phyloP scores from a whole-genome alignment of 768 basidiomycete species.

The Tricholoma saponaceum region DNA sequence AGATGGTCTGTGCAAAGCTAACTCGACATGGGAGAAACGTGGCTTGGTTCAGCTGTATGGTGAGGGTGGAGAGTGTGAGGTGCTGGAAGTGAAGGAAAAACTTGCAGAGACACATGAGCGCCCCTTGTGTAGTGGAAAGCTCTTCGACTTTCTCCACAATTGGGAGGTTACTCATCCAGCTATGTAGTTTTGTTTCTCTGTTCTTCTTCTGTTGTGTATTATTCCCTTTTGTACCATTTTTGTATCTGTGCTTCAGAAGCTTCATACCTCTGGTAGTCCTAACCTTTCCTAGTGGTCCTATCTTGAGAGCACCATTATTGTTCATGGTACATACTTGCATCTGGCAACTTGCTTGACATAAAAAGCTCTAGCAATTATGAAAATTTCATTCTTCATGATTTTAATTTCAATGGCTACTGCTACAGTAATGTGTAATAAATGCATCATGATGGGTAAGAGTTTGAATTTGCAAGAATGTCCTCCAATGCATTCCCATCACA shows the following conservation, averaged over 20 bases:
- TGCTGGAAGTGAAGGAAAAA: not conserved
- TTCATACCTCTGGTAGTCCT: too few relatives aligned
- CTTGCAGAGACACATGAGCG: not conserved
- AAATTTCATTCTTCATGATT: too few relatives aligned
- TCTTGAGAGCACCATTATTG: too few relatives aligned
- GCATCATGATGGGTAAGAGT: not conserved
- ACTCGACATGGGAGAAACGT: not conserved
- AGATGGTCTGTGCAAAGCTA: not conserved
- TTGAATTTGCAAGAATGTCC: not conserved
- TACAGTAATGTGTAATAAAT: too few relatives aligned
- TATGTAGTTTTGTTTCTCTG: not conserved
- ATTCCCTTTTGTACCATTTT: too few relatives aligned
- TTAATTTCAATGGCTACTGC: too few relatives aligned
- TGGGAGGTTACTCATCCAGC: not conserved
- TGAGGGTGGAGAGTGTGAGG: not conserved
- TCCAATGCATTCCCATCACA: not conserved
- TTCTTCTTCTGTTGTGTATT: not conserved
- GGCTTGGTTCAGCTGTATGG: not conserved
- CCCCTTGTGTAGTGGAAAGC: not conserved
- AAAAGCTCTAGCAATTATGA: too few relatives aligned
- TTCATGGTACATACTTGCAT: too few relatives aligned
- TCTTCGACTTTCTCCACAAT: conserved; percentile 1
- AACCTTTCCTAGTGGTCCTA: too few relatives aligned
- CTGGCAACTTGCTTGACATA: too few relatives aligned
- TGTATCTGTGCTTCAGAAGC: too few relatives aligned